A percentile compares a stretch with the other conserved stretches of the same genome.
Conservation (phyloP, 345 rosid genomes). For the Gossypium stocksii region DNA sequence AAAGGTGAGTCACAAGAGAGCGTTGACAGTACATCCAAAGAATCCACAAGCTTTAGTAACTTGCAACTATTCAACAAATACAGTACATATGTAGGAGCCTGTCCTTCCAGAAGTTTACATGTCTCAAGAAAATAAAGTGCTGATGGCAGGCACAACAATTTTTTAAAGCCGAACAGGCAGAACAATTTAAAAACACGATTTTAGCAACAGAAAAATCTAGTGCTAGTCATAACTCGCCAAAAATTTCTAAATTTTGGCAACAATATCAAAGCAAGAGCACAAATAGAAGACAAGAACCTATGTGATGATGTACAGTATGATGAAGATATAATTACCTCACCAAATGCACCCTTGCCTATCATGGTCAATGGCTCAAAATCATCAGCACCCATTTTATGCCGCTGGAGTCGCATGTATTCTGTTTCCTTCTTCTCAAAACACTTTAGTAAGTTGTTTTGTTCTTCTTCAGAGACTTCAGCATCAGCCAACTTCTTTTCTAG, state of each 20-base stretch:
- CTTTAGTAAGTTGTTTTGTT: conserved; percentile 76
- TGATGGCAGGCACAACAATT: neutral
- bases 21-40: neutral
- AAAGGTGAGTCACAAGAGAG: neutral
- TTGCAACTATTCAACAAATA: neutral
- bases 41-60: neutral
- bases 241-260: neutral
- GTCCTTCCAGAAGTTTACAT: neutral
- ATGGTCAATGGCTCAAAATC: conserved; percentile 97
- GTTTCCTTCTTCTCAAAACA: conserved; percentile 92
- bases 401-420: conserved; percentile 93
- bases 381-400: conserved; percentile 99
- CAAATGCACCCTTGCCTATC: conserved; percentile 99
- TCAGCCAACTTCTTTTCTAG: conserved; percentile 97
- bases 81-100: neutral
- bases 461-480: conserved; percentile 94
- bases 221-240: neutral
- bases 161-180: too few relatives aligned
- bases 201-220: neutral
- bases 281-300: neutral
- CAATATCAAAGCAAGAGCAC: neutral
- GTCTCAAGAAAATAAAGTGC: neutral
- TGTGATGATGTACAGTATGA: neutral
- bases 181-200: neutral
- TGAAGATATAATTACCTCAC: conserved; percentile 55